Evolutionary conservation across 1,284 basidiomycete species (phyloP), one percentile per base, ranked within the genome.

Genomic region (Ceratobasidium sp.): DNA sequence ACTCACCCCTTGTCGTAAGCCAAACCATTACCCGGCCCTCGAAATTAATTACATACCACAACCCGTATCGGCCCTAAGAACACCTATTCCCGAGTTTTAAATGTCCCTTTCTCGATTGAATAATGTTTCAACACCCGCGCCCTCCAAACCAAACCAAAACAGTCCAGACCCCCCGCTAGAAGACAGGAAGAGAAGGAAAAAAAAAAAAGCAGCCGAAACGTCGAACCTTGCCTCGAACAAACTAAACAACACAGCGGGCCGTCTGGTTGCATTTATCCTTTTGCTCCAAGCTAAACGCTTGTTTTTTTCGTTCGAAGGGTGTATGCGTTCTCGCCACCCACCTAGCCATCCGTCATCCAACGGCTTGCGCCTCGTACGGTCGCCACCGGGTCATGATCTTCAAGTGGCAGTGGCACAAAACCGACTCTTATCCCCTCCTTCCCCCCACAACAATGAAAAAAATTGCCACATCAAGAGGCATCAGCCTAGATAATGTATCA

Each of bases 161-260:
- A n/a, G 60, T 18, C 60, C 60, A 63, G 60, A 39, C 60, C 60
- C 60, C 40, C 61, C 60, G 60, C 60, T 63, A 63, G 60, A 64
- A 64, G 40, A 7, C 49, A 12, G 20, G 49, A 51, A 51, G 49
- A n/a, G n/a, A n/a, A n/a, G n/a, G n/a, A n/a, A 18, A 9, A 9
- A 20, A 20, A 44, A 20, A 64, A 64, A 64, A 64, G 61, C 61
- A 23, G 61, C 3, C 40, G 61, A 64, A 64, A 64, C 61, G 46
- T 26, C 39, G 49, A 51, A 51, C 49, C 49, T 51, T 51, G 6
- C 61, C 61, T 64, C 61, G 61, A 64, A 64, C 61, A 64, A 64
- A 42, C 42, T n/a, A n/a, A n/a, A n/a, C 40, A 23, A 18, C 60
- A 20, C 33, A 40, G 18, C 33, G 18, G 10, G 33, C 33, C 60